A percentile compares a stretch with the other conserved stretches of the same genome.
Evolutionary conservation across 2,329 filamentous ascomycete genomes (phyloP).

Genomic region (Tolypocladium inflatum): DNA sequence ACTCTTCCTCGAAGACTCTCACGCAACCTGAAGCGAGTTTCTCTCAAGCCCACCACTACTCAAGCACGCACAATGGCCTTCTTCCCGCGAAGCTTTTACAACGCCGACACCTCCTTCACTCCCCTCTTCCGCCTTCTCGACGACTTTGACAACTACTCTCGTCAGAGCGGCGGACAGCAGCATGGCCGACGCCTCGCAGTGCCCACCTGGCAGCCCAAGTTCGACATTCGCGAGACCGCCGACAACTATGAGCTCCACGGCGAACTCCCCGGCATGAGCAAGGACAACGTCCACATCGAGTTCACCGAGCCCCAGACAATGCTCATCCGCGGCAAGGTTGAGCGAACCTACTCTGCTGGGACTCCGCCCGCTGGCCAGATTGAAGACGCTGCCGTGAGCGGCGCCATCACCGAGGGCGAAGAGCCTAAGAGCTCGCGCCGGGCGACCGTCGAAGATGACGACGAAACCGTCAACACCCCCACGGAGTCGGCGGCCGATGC

Average conservation of each 20-base stretch:
- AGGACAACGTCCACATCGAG: slow-evolving; percentile 67
- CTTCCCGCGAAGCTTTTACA: slow-evolving; percentile 45
- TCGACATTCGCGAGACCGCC: slow-evolving; percentile 65
- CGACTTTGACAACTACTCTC: slow-evolving; percentile 50
- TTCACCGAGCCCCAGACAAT: slow-evolving; percentile 70
- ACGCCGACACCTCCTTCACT: slow-evolving; percentile 41
- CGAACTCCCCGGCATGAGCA: slow-evolving; percentile 66
- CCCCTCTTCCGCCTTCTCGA: slow-evolving; percentile 57
- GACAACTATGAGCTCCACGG: slow-evolving; percentile 67
- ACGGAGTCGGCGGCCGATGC: slow-evolving; percentile 11
- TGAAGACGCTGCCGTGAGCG: slow-evolving; percentile 28
- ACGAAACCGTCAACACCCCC: slow-evolving; percentile 18
- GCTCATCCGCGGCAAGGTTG: slow-evolving; percentile 58
- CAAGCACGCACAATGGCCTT: slow-evolving; percentile 44
- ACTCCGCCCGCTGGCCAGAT: slow-evolving; percentile 37
- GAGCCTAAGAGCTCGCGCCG: slow-evolving; percentile 35
- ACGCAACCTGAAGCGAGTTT: slow-evolving; percentile 15
- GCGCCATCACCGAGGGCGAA: slow-evolving; percentile 30
- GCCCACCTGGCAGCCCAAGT: slow-evolving; percentile 62
- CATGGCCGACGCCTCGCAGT: slow-evolving; percentile 18
- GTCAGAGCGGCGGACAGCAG: slow-evolving; percentile 20
- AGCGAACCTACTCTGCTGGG: slow-evolving; percentile 51
- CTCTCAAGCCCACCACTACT: slow-evolving; percentile 11
- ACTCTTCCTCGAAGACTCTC: slow-evolving; percentile 13
- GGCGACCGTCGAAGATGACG: slow-evolving; percentile 58